Evolutionary conservation across 1,284 basidiomycete genomes (phyloP).

Genomic region (Vanrija sp.): DNA sequence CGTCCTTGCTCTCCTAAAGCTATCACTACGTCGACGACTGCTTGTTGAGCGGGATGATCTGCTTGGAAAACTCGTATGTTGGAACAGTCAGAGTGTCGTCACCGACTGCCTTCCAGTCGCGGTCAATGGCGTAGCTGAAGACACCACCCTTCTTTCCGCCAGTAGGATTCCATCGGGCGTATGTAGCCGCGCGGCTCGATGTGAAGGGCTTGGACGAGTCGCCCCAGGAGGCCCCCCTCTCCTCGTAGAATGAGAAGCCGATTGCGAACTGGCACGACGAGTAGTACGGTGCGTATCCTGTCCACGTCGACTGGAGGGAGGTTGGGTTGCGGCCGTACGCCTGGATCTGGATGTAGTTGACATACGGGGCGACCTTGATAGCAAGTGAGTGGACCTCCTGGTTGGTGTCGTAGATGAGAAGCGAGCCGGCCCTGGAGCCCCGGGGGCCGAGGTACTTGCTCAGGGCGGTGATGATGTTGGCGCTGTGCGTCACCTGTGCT

Average conservation of each 20-base stretch:
- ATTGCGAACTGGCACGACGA: not conserved
- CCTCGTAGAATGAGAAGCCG: slow-evolving; percentile 4
- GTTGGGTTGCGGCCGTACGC: not conserved
- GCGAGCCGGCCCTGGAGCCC: not conserved
- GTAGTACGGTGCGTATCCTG: not conserved
- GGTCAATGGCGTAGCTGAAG: not conserved
- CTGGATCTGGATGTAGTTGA: slow-evolving; percentile 1
- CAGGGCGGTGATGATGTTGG: not conserved
- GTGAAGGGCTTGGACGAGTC: not conserved
- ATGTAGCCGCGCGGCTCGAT: not conserved
- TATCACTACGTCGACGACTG: no score
- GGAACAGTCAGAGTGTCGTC: not conserved
- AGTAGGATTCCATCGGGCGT: not conserved
- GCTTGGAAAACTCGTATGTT: not conserved
- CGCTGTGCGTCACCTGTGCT: not conserved
- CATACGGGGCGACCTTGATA: not conserved
- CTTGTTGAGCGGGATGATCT: not conserved
- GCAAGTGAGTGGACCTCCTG: not conserved
- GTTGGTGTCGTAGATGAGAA: slow-evolving; percentile 5
- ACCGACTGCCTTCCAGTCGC: slow-evolving; percentile 1
- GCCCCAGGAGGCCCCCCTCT: not conserved
- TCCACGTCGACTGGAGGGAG: not conserved
- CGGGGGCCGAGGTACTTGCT: not conserved
- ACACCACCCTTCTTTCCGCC: slow-evolving; percentile 1
- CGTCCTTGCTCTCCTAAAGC: no score